phyloP scores from a whole-genome alignment of 768 basidiomycete genomes.

The Naganishia vaughanmartiniae region DNA sequence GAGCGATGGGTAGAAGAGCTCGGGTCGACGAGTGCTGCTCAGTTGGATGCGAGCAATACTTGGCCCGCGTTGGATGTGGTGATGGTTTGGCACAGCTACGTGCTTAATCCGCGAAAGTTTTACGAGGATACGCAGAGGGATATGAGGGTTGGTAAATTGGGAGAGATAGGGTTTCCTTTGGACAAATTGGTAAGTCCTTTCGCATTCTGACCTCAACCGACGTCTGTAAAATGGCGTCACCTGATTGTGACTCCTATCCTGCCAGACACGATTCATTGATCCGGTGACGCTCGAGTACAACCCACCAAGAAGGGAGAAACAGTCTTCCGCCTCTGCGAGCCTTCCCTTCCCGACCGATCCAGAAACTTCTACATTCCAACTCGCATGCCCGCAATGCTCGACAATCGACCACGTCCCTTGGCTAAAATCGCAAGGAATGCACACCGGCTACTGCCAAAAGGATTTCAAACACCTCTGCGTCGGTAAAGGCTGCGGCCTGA shows the following conservation, averaged over 20 bases:
- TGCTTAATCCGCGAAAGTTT: slow-evolving; percentile 39
- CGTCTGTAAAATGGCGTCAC: neutral
- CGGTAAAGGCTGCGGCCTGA: neutral
- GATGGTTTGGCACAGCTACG: slow-evolving; percentile 40
- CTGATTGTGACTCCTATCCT: neutral
- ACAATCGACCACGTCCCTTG: neutral
- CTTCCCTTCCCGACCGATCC: slow-evolving; percentile 10
- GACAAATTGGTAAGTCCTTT: slow-evolving; percentile 13
- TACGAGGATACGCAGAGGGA: slow-evolving; percentile 27
- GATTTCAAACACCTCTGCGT: slow-evolving; percentile 13
- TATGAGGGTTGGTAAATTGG: neutral
- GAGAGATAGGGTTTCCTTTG: slow-evolving; percentile 22
- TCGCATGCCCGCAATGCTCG: slow-evolving; percentile 24
- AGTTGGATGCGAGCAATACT: neutral
- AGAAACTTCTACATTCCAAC: neutral
- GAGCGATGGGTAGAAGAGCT: slow-evolving; percentile 3
- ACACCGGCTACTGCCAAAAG: slow-evolving; percentile 25
- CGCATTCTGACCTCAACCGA: neutral
- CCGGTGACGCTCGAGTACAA: slow-evolving; percentile 26
- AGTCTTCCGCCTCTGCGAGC: neutral
- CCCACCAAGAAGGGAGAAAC: neutral
- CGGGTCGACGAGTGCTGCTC: neutral
- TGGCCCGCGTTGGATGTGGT: slow-evolving; percentile 33
- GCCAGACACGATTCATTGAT: slow-evolving; percentile 25
- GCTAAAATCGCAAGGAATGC: neutral